Percentiles rank a stretch among this genome's conserved stretches.
Evolutionary conservation across 192 early-diverging fungal species (phyloP).

Genomic region (Backusella parvicylindrica): DNA sequence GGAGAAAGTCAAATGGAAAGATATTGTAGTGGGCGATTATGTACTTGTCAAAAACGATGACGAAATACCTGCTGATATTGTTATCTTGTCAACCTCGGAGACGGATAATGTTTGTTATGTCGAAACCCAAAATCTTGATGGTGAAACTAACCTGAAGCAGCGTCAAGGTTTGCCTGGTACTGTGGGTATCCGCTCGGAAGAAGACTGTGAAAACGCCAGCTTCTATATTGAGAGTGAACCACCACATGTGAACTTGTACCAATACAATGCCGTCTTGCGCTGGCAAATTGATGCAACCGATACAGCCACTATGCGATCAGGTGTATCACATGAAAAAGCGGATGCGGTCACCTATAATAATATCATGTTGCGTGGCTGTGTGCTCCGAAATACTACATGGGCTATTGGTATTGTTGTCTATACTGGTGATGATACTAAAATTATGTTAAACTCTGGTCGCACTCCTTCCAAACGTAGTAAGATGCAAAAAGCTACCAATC

Average conservation of each 20-base stretch:
- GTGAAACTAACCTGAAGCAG: conserved; percentile 97
- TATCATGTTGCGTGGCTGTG: conserved; percentile 87
- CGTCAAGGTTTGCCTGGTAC: conserved; percentile 67
- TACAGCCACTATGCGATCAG: conserved; percentile 5
- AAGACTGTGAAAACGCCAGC: conserved; percentile 53
- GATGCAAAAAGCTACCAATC: conserved; percentile 91
- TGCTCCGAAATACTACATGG: conserved; percentile 90
- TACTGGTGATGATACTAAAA: conserved; percentile 94
- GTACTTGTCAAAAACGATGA: conserved; percentile 82
- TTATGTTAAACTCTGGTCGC: conserved; percentile 91
- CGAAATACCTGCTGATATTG: conserved; percentile 86
- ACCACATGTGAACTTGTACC: conserved; percentile 86
- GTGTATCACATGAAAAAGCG: conserved; percentile 47
- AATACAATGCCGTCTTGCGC: conserved; percentile 75
- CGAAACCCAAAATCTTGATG: conserved; percentile 98
- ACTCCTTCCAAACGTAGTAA: conserved; percentile 91
- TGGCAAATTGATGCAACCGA: conserved; percentile 34
- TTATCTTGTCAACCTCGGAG: conserved; percentile 84
- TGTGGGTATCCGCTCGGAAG: conserved; percentile 46
- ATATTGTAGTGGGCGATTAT: conserved; percentile 87
- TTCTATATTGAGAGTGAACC: conserved; percentile 82
- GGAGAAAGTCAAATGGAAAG: conserved; percentile 74
- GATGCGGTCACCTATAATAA: conserved; percentile 73
- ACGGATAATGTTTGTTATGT: conserved; percentile 83
- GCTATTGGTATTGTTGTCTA: conserved; percentile 83